Conservation (phyloP, 2,329 filamentous ascomycete genomes). For the Cytospora mali region DNA sequence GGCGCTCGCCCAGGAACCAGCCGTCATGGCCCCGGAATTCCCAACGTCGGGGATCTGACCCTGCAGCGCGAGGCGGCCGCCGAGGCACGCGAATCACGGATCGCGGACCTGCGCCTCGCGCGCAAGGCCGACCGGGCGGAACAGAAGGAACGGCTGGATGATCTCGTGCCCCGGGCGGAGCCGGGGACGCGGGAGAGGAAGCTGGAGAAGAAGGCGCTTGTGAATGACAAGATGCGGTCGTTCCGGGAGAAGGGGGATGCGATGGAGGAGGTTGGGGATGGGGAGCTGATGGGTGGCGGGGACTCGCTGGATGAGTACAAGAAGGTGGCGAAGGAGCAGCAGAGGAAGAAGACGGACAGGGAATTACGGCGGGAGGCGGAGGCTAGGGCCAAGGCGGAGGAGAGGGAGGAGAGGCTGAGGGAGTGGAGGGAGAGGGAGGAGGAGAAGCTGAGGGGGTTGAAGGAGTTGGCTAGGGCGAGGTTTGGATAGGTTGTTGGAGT, state of each 20-base stretch:
- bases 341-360: constrained; percentile 79
- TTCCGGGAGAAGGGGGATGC: constrained; percentile 64
- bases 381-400: constrained; percentile 70
- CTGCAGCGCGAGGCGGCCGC: constrained; percentile 54
- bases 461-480: constrained; percentile 74
- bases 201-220: constrained; percentile 80
- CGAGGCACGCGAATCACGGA: constrained; percentile 51
- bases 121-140: constrained; percentile 65
- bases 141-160: constrained; percentile 76
- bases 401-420: constrained; percentile 75
- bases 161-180: constrained; percentile 80
- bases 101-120: constrained; percentile 58
- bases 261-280: constrained; percentile 65
- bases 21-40: constrained; percentile 62
- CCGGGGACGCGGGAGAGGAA: constrained; percentile 79
- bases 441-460: constrained; percentile 80
- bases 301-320: constrained; percentile 69
- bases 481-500: constrained; percentile 58
- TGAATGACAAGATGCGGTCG: constrained; percentile 70
- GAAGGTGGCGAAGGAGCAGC: constrained; percentile 63
- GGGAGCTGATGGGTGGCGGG: constrained; percentile 76
- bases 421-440: constrained; percentile 78
- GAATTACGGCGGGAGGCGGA: constrained; percentile 84
- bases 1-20: constrained; percentile 41
- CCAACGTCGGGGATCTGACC: constrained; percentile 73